Conservation (phyloP, 2,329 filamentous ascomycete genomes). For the Fusarium domesticum region DNA sequence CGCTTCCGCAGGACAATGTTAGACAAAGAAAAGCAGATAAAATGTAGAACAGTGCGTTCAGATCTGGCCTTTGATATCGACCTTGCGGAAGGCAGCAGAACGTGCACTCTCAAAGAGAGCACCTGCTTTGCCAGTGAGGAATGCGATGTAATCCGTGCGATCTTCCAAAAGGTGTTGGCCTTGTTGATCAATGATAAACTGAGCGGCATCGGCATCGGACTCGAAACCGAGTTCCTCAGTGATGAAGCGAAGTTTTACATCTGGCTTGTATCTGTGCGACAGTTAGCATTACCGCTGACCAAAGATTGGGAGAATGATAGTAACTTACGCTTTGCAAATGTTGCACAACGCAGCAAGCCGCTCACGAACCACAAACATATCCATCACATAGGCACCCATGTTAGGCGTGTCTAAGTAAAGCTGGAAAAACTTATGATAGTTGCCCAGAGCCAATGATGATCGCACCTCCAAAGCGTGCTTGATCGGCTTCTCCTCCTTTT, state of each 20-base stretch:
- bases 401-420: slow-evolving; percentile 91
- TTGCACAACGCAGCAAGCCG: slow-evolving; percentile 84
- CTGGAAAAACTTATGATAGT: slow-evolving; percentile 97
- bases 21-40: slow-evolving; percentile 8
- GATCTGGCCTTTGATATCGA: slow-evolving; percentile 98
- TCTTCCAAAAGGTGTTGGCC: slow-evolving; percentile 76
- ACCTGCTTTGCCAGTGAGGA: slow-evolving; percentile 71
- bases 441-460: slow-evolving; percentile 86
- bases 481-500: slow-evolving; percentile 80
- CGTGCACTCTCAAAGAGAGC: slow-evolving; percentile 71
- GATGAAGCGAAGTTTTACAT: slow-evolving; percentile 84
- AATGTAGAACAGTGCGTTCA: slow-evolving; percentile 42
- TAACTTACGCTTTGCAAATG: slow-evolving; percentile 89
- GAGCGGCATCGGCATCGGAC: slow-evolving; percentile 82
- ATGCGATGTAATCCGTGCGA: slow-evolving; percentile 67
- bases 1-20: background rate
- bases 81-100: slow-evolving; percentile 71
- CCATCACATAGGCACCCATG: slow-evolving; percentile 98
- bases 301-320: background rate
- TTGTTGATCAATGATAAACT: slow-evolving; percentile 82
- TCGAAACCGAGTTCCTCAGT: slow-evolving; percentile 96
- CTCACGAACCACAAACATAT: slow-evolving; percentile 96
- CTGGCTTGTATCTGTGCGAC: slow-evolving; percentile 76
- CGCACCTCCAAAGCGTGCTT: slow-evolving; percentile 90
- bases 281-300: slow-evolving; percentile 43